Evolutionary conservation across 2,329 filamentous ascomycete species (phyloP).

Genomic region (Dothidotthia symphoricarpi): DNA sequence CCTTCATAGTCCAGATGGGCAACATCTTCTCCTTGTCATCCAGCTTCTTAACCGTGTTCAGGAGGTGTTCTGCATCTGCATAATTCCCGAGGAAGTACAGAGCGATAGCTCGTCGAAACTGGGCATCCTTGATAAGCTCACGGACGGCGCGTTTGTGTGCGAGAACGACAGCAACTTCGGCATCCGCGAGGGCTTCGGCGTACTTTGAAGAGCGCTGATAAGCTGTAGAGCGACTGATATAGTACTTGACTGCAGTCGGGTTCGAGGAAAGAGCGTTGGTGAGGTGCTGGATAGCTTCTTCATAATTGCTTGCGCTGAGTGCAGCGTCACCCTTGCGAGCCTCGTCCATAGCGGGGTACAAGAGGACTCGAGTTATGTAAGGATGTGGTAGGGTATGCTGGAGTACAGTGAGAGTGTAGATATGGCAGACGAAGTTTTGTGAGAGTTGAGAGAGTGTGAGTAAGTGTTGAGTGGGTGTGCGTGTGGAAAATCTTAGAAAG

Average conservation of each 20-base stretch:
- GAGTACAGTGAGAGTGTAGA: not conserved
- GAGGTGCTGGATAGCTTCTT: slow-evolving; percentile 64
- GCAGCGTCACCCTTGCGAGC: slow-evolving; percentile 60
- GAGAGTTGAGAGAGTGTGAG: not conserved
- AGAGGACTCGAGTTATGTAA: not conserved
- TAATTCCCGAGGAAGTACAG: slow-evolving; percentile 68
- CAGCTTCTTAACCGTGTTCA: slow-evolving; percentile 57
- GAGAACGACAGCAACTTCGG: slow-evolving; percentile 54
- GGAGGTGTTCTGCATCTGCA: slow-evolving; percentile 72
- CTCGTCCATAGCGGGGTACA: slow-evolving; percentile 50
- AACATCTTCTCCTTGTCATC: slow-evolving; percentile 54
- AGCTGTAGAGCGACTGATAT: slow-evolving; percentile 77
- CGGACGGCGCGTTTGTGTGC: slow-evolving; percentile 73
- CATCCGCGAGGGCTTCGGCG: slow-evolving; percentile 50
- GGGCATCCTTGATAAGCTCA: slow-evolving; percentile 74
- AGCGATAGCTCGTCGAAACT: slow-evolving; percentile 75
- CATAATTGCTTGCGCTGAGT: slow-evolving; percentile 62
- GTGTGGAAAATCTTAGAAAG: not conserved
- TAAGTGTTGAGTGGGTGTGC: not conserved
- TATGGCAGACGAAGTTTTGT: not conserved
- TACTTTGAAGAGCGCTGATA: slow-evolving; percentile 61
- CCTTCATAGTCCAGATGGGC: slow-evolving; percentile 60
- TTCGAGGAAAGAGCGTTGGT: slow-evolving; percentile 63
- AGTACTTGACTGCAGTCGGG: slow-evolving; percentile 71
- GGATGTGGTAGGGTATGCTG: not conserved